Base-by-base conservation (phyloP, 2,329 filamentous ascomycete species). In the Myriosclerotinia scirpicola region DNA sequence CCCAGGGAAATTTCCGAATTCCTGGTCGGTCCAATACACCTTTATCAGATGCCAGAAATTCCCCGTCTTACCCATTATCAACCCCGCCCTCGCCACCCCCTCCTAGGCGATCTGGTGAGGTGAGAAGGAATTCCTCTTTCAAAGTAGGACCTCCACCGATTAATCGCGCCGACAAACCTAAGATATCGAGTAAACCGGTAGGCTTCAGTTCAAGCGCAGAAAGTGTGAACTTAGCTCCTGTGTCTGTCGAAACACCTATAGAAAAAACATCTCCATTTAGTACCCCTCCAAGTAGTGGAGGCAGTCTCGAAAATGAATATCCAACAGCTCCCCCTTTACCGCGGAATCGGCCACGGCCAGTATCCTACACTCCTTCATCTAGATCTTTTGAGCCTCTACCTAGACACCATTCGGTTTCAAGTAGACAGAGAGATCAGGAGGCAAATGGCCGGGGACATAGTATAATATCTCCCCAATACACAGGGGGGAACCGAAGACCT, bases 121-220 rank as follows among this genome's bases (percentile, higher is more conserved):
- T 85, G 3, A 81, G 81, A 66, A 79, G 85, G 66, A 82, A 85
- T 34, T 40, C 70, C 17, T 67, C 72, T 15, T 67, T 70, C 72
- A 69, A 82, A 75, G 68, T 77, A 64, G 78, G 79, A 36, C 91
- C 91, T 12, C 92, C 92, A 5, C 90, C 90, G 0, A 84, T 93
- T 48, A 95, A 96, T 76, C 87, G 93, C 65, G 87, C 88, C 40
- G 91, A 91, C 52, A 96, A 96, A 77, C 89, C 90, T 5, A 88
- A 86, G 73, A 84, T 90, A 64, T 82, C 70, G 44, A 75, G 69
- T 65, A 76, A 75, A 56, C 74, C 74, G 22, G 60, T 71, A 54
- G 68, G 69, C 50, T 61, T 76, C 44, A 74, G 73, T 7, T 71
- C 74, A 9, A 77, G 73, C 54, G 69, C 76, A 34, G 79, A 81